These are phyloP conservation scores for Aspergillus unguis DNA, from an alignment of 2,329 filamentous ascomycete genomes.

Conservation along the genomic window DNA sequence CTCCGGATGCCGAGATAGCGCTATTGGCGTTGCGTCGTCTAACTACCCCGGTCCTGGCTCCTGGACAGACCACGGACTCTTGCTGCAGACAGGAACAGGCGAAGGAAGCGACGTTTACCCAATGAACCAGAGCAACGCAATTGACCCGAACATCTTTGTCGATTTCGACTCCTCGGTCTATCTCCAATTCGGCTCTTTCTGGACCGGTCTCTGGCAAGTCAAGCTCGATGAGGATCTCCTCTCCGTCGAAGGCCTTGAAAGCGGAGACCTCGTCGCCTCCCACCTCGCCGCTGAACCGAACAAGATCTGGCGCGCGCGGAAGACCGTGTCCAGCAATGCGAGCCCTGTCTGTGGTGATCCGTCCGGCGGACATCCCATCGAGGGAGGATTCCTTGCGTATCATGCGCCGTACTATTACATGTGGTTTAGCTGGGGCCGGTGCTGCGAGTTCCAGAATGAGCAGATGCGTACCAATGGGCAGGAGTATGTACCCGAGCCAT, in stretches of 20 bases:
- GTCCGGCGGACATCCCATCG: constrained; percentile 30
- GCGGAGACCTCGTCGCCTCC: constrained; percentile 20
- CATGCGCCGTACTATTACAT: constrained; percentile 32
- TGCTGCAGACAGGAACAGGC: constrained; percentile 35
- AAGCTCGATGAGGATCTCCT: constrained; percentile 39
- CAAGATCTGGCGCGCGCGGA: constrained; percentile 17
- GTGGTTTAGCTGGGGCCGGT: constrained; percentile 35
- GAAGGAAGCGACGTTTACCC: constrained; percentile 24
- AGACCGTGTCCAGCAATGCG: constrained; percentile 13
- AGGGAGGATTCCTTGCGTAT: constrained; percentile 31
- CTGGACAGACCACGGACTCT: constrained; percentile 37
- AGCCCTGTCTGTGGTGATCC: constrained; percentile 29
- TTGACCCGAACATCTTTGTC: constrained; percentile 56
- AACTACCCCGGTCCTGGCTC: constrained; percentile 32
- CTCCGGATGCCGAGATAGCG: constrained; percentile 60
- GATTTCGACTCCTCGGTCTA: constrained; percentile 39
- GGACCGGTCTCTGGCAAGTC: constrained; percentile 63
- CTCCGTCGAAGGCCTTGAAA: constrained; percentile 13
- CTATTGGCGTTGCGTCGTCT: constrained; percentile 59
- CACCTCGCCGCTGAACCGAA: constrained; percentile 31
- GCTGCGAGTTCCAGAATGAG: constrained; percentile 27
- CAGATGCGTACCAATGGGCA: constrained; percentile 49
- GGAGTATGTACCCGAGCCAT: constrained; percentile 37
- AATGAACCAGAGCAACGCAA: constrained; percentile 54
- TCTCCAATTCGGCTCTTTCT: constrained; percentile 67